These are phyloP conservation scores for Calocera viscosa DNA, from an alignment of 768 basidiomycete species.

Conservation along the genomic window DNA sequence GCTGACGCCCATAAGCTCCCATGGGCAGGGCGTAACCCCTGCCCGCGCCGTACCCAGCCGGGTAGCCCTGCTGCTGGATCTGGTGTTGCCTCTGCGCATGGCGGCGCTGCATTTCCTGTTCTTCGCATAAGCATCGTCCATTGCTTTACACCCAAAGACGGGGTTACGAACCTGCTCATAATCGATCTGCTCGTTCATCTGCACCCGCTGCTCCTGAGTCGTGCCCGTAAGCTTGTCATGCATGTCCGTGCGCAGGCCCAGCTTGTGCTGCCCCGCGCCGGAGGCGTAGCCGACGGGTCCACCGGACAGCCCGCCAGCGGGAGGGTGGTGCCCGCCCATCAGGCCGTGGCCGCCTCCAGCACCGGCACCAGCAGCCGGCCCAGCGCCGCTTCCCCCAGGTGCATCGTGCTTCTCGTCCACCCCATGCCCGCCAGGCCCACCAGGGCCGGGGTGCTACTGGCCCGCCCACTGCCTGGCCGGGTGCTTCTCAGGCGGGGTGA, in stretches of 20 bases:
- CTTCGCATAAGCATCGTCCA: neutral
- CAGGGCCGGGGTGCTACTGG: neutral
- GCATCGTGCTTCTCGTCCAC: too few relatives aligned
- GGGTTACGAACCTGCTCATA: conserved; percentile 2
- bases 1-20: neutral
- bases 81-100: conserved; percentile 13
- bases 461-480: conserved; percentile 17
- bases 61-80: conserved; percentile 11
- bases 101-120: conserved; percentile 1
- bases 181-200: conserved; percentile 6
- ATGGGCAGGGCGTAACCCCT: conserved; percentile 19
- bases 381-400: too few relatives aligned
- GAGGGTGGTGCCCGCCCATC: too few relatives aligned
- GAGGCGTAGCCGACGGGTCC: too few relatives aligned
- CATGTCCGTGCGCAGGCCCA: conserved; percentile 45
- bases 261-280: too few relatives aligned
- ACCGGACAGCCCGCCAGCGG: too few relatives aligned
- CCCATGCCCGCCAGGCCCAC: neutral
- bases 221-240: conserved; percentile 48
- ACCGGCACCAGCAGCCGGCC: neutral
- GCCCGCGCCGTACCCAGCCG: conserved; percentile 16
- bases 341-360: too few relatives aligned
- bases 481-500: conserved; percentile 42
- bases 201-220: conserved; percentile 52
- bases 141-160: neutral